Conservation (phyloP, 768 basidiomycete genomes). For the Ramaria sp. region DNA sequence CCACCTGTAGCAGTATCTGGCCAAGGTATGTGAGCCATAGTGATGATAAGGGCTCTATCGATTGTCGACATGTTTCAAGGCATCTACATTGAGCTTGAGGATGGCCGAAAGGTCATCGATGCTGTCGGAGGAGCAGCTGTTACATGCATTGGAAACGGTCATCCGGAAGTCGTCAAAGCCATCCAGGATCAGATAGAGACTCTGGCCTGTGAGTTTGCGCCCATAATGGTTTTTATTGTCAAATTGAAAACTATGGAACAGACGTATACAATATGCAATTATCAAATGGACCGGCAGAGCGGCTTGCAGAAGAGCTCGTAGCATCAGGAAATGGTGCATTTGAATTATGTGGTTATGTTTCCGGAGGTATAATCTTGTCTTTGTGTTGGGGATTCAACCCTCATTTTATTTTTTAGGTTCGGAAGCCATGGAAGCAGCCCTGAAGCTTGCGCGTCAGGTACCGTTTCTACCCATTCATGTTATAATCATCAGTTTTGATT, state of each 20-base stretch:
- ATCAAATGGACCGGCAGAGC: constrained; percentile 72
- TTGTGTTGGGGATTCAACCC: neutral
- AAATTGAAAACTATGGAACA: constrained; percentile 17
- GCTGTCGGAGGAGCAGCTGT: constrained; percentile 84
- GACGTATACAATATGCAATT: constrained; percentile 86
- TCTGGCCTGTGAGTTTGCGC: constrained; percentile 49
- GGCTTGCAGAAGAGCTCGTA: constrained; percentile 57
- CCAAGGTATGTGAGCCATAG: neutral
- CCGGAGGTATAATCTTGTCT: constrained; percentile 45
- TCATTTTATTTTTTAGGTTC: constrained; percentile 39
- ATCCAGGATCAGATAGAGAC: constrained; percentile 75
- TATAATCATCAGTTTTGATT: neutral
- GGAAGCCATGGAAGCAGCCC: constrained; percentile 81
- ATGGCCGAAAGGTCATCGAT: constrained; percentile 63
- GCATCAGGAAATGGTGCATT: constrained; percentile 67
- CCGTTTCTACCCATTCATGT: constrained; percentile 10
- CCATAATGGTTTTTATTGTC: neutral
- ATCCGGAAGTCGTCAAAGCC: constrained; percentile 61
- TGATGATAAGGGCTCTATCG: neutral
- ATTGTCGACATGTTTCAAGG: constrained; percentile 32
- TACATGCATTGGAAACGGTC: constrained; percentile 61
- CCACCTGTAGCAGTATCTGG: constrained; percentile 57
- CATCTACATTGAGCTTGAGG: constrained; percentile 59
- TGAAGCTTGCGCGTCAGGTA: constrained; percentile 76
- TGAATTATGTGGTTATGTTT: constrained; percentile 56